Evolutionary conservation across 2,329 filamentous ascomycete species (phyloP), one percentile per base, ranked within the genome.

Genomic region (Microcyclospora tardicrescens): DNA sequence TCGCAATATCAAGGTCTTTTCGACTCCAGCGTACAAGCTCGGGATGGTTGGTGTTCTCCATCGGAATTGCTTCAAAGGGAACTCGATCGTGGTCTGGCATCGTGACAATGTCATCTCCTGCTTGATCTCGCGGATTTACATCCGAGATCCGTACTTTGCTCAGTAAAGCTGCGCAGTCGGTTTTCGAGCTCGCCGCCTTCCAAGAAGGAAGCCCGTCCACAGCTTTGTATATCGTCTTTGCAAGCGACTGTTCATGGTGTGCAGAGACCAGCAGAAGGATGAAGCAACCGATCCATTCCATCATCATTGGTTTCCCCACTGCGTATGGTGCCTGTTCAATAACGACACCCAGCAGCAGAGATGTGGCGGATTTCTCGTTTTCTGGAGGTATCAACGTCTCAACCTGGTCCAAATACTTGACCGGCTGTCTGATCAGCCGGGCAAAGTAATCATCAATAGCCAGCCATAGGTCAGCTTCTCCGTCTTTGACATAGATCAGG

Each of bases 361-460:
- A 85, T 12, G 8, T 14, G 16, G 12, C 30, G 14, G 10, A 41
- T 35, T 36, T 49, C 10, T 9, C 54, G 54, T 2, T 49, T 48
- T 3, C 54, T 59, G 8, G 36, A 33, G 10, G n/a, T 32, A 35
- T 27, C 2, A 72, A 47, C 31, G 75, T 69, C 38, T 77, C 69
- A 16, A 84, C 60, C 52, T 77, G 66, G 43, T 91, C 81, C 19
- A 91, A 75, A 52, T 94, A 89, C 55, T 85, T 93, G 53, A 93
- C 79, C 0, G 85, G 82, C 16, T 80, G 79, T 40, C 72, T 77
- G 12, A 79, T 78, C 48, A 84, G 83, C 16, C 87, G 75, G 24
- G 75, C 76, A 37, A 84, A 68, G 58, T 84, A 93, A 45, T 93
- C 86, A 53, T 95, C 87, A 16, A 95, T 58, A 53, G 91, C 93